Percentiles rank a stretch among this genome's conserved stretches.
Evolutionary conservation across 257 asterid genomes (phyloP).

Genomic region (Petunia secreta): DNA sequence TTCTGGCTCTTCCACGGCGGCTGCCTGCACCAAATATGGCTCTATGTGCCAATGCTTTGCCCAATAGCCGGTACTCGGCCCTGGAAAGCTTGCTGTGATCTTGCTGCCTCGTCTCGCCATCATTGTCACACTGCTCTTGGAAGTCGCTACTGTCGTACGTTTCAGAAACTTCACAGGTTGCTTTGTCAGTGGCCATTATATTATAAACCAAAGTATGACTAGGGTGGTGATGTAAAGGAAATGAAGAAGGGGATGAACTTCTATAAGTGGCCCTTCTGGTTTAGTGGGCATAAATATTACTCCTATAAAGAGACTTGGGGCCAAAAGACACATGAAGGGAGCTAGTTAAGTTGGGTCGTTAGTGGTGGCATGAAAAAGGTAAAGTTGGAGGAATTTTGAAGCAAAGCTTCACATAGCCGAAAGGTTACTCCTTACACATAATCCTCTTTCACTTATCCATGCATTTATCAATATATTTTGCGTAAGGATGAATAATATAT

Average conservation of each 20-base stretch:
- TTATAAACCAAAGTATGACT: not conserved
- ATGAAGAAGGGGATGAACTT: not conserved
- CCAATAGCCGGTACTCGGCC: slow-evolving; percentile 35
- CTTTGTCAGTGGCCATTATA: slow-evolving; percentile 48
- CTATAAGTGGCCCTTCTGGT: not conserved
- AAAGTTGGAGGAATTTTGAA: slow-evolving; percentile 44
- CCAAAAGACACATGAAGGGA: slow-evolving; percentile 22
- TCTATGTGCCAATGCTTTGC: slow-evolving; percentile 53
- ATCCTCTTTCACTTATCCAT: slow-evolving; percentile 4
- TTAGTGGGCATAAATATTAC: not conserved
- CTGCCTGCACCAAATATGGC: slow-evolving; percentile 40
- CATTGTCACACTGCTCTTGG: slow-evolving; percentile 26
- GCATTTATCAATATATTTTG: slow-evolving; percentile 7
- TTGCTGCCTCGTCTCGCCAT: slow-evolving; percentile 13
- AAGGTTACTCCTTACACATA: slow-evolving; percentile 34
- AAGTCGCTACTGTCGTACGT: slow-evolving; percentile 30
- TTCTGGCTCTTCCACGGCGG: slow-evolving; percentile 43
- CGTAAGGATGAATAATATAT: slow-evolving; percentile 11
- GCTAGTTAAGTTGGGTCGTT: slow-evolving; percentile 30
- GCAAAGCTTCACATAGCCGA: slow-evolving; percentile 55
- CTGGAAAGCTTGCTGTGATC: slow-evolving; percentile 13
- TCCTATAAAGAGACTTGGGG: slow-evolving; percentile 4
- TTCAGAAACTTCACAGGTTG: slow-evolving; percentile 29
- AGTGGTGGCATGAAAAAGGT: slow-evolving; percentile 40
- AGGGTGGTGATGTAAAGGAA: not conserved